Evolutionary conservation across 2,329 filamentous ascomycete species (phyloP).

Genomic region (Ophiostoma sp.): DNA sequence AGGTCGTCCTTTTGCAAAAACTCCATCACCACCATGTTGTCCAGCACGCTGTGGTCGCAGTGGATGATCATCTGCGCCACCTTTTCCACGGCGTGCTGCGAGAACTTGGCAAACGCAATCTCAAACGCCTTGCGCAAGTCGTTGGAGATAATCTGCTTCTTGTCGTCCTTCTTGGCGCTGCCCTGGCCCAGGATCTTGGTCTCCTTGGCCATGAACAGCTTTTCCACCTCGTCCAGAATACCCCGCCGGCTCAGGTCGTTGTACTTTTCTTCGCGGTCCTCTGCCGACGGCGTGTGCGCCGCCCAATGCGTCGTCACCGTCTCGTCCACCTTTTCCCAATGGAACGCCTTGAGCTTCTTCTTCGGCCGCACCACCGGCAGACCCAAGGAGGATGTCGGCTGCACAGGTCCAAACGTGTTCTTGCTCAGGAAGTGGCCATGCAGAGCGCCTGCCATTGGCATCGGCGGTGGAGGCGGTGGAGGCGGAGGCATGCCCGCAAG

Average conservation of each 20-base stretch:
- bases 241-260: constrained; percentile 87
- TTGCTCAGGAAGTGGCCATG: constrained; percentile 72
- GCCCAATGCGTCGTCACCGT: constrained; percentile 92
- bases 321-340: constrained; percentile 98
- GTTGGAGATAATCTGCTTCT: constrained; percentile 92
- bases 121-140: constrained; percentile 87
- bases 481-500: constrained; percentile 34
- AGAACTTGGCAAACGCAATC: constrained; percentile 92
- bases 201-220: constrained; percentile 95
- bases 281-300: constrained; percentile 73
- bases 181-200: constrained; percentile 77
- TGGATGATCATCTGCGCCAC: constrained; percentile 92
- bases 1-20: constrained; percentile 90
- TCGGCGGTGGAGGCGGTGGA: constrained; percentile 39
- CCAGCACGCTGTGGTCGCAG: constrained; percentile 81
- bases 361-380: constrained; percentile 82
- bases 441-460: constrained; percentile 57
- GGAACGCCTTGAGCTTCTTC: constrained; percentile 98
- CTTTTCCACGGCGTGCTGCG: constrained; percentile 74
- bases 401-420: constrained; percentile 44
- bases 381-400: constrained; percentile 51
- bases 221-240: constrained; percentile 95
- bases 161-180: constrained; percentile 75
- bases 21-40: constrained; percentile 91
- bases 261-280: constrained; percentile 93